phyloP scores from a whole-genome alignment of 1,284 basidiomycete species.

The Melanopsichium pennsylvanicum region DNA sequence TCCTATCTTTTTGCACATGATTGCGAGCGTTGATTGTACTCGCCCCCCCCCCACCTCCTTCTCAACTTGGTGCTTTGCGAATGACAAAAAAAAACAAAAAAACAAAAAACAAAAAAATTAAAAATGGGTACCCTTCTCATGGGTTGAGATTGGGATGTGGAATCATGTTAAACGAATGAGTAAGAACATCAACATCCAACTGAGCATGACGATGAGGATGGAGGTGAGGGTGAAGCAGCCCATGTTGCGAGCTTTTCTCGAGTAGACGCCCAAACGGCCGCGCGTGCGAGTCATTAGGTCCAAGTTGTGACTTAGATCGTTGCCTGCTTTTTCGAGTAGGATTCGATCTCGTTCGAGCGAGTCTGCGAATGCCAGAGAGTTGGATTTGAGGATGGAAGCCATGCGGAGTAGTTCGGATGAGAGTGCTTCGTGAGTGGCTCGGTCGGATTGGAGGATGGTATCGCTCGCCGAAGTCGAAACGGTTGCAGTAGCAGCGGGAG shows the following conservation, averaged over 20 bases:
- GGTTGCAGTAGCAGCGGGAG: background rate
- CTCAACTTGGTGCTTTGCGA: no score
- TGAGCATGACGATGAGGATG: slow-evolving; percentile 55
- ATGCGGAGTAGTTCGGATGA: slow-evolving; percentile 63
- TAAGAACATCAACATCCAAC: slow-evolving; percentile 63
- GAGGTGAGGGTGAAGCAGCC: slow-evolving; percentile 62
- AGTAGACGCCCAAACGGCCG: slow-evolving; percentile 59
- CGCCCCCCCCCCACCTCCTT: no score
- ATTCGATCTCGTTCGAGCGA: slow-evolving; percentile 62
- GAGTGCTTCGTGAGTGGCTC: slow-evolving; percentile 58
- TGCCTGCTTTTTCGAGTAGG: slow-evolving; percentile 57
- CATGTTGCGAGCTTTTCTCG: slow-evolving; percentile 59
- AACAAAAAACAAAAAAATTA: no score
- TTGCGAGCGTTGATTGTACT: no score
- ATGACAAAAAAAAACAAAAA: no score
- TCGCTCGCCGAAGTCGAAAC: slow-evolving; percentile 8
- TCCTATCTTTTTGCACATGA: no score
- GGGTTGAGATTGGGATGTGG: no score
- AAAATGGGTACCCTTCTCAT: no score
- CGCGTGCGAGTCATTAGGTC: slow-evolving; percentile 64
- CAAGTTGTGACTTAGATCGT: slow-evolving; percentile 52
- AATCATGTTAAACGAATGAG: slow-evolving; percentile 61
- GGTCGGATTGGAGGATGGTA: slow-evolving; percentile 50
- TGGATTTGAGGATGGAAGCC: slow-evolving; percentile 58
- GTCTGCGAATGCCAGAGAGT: slow-evolving; percentile 58